Evolutionary conservation across 2,329 filamentous ascomycete species (phyloP), one percentile per base, ranked within the genome.

Genomic region (Coleophoma eucalyptorum): DNA sequence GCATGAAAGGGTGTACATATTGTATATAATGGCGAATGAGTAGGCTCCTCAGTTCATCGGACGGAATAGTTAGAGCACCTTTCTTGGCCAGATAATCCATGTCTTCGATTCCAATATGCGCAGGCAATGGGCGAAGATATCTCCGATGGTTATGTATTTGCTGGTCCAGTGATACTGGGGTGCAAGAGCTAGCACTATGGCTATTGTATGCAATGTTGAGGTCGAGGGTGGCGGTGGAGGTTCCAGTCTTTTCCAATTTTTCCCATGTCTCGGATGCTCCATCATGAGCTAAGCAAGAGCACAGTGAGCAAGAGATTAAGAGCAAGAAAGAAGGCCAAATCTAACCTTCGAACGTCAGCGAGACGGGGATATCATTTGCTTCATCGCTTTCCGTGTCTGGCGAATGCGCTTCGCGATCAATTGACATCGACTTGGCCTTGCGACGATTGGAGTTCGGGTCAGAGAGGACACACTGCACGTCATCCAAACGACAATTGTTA

Each of bases 1-100:
- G 93, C 90, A 97, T 96, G 67, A 90, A 97, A 1, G 92, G 90
- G 66, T 97, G 88, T 7, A 97, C 90, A 66, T 87, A 96, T 71
- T 96, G 89, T 54, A 93, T 79, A 62, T 94, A 97, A 37, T 84
- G 84, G 59, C 86, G 84, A 15, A 97, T 74, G 41, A 97, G 77
- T 52, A 91, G 90, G 66, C 88, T 90, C 62, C 93, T 88, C 34
- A 97, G 74, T 4, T 73, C 71, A 4, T 78, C 69, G 37, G 80
- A 76, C 2, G 93, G 93, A 37, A 97, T 80, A 1, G 84, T 84
- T 58, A 97, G 73, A 1, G 91, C 91, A 5, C 91, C 91, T 74
- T 96, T 97, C 65, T 84, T 81, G 54, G 86, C 80, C 50, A 97
- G 78, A 67, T 94, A 96, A 51, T 84, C 79, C 54, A 96, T 81